A percentile compares a stretch with the other conserved stretches of the same genome.
Conservation (phyloP, 2,329 filamentous ascomycete genomes). For the Aspergillus intermedius region DNA sequence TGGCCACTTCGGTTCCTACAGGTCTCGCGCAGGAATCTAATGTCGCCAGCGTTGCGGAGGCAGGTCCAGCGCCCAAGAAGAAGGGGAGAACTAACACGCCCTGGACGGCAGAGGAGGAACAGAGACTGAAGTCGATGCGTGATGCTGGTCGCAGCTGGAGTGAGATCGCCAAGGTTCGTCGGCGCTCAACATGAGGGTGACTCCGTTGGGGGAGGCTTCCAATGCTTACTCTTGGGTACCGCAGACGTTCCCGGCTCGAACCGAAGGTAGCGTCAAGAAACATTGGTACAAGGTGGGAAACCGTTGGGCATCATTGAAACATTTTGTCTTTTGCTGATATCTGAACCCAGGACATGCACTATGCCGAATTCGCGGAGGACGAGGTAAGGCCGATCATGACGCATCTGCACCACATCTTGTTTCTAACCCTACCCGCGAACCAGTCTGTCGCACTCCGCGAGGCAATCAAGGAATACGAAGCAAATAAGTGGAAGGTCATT, state of each 20-base stretch:
- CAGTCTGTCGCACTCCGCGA: slow-evolving; percentile 58
- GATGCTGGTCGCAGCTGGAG: slow-evolving; percentile 93
- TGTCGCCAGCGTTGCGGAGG: slow-evolving; percentile 20
- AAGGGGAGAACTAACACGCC: slow-evolving; percentile 98
- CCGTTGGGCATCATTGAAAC: slow-evolving; percentile 1
- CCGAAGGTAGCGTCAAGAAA: slow-evolving; percentile 97
- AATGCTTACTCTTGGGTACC: neutral
- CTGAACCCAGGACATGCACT: slow-evolving; percentile 82
- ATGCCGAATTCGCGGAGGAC: slow-evolving; percentile 95
- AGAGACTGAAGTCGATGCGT: slow-evolving; percentile 86
- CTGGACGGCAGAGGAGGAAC: slow-evolving; percentile 92
- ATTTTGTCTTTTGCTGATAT: slow-evolving; percentile 5
- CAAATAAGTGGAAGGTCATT: slow-evolving; percentile 97
- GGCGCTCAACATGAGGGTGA: neutral
- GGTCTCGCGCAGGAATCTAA: slow-evolving; percentile 25
- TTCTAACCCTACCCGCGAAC: neutral
- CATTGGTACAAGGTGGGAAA: slow-evolving; percentile 90
- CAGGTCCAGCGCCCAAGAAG: slow-evolving; percentile 48
- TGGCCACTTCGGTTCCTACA: slow-evolving; percentile 26
- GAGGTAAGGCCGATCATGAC: slow-evolving; percentile 45
- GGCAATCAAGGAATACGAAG: slow-evolving; percentile 97
- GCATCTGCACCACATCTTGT: slow-evolving; percentile 1
- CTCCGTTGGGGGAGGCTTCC: neutral
- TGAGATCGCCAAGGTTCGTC: slow-evolving; percentile 85
- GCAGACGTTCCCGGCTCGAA: slow-evolving; percentile 83